Conservation (phyloP, 495 filamentous ascomycete genomes). For the Lasiosphaeria ovina region DNA sequence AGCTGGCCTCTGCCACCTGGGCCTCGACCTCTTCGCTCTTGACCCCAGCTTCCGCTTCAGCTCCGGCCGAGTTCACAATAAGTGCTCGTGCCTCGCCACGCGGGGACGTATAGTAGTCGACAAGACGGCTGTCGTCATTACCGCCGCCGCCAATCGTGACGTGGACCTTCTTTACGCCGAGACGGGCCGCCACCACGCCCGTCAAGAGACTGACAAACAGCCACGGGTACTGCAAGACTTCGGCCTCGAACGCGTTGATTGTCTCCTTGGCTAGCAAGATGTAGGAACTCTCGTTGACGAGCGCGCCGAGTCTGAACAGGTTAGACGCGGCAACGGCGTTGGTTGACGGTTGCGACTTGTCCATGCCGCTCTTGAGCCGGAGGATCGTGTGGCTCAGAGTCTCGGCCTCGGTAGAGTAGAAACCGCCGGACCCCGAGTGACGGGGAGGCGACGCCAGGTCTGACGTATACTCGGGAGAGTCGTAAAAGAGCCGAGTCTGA, state of each 20-base stretch:
- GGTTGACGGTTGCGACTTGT: slow-evolving; percentile 81
- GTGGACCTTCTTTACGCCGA: slow-evolving; percentile 42
- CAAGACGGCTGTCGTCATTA: not conserved
- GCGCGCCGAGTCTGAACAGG: slow-evolving; percentile 69
- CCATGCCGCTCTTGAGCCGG: slow-evolving; percentile 89
- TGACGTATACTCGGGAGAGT: slow-evolving; percentile 32
- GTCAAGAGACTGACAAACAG: slow-evolving; percentile 78
- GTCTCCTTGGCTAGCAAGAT: slow-evolving; percentile 67
- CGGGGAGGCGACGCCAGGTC: slow-evolving; percentile 38
- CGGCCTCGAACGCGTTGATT: slow-evolving; percentile 78
- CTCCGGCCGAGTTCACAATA: not conserved
- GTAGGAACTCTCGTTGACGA: slow-evolving; percentile 68
- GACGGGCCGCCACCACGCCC: slow-evolving; percentile 63
- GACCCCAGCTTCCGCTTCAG: no score
- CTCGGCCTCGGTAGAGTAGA: slow-evolving; percentile 76
- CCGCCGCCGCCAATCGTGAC: not conserved
- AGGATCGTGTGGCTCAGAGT: slow-evolving; percentile 72
- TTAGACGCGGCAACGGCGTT: slow-evolving; percentile 85
- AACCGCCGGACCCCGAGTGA: slow-evolving; percentile 57
- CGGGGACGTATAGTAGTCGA: not conserved
- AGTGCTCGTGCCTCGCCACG: not conserved
- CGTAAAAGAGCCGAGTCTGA: slow-evolving; percentile 69
- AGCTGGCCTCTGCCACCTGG: no score
- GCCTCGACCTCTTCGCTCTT: no score
- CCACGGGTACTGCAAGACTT: slow-evolving; percentile 89